These are phyloP conservation scores for Fusarium sp. DNA, from an alignment of 2,329 filamentous ascomycete genomes.

Conservation along the genomic window DNA sequence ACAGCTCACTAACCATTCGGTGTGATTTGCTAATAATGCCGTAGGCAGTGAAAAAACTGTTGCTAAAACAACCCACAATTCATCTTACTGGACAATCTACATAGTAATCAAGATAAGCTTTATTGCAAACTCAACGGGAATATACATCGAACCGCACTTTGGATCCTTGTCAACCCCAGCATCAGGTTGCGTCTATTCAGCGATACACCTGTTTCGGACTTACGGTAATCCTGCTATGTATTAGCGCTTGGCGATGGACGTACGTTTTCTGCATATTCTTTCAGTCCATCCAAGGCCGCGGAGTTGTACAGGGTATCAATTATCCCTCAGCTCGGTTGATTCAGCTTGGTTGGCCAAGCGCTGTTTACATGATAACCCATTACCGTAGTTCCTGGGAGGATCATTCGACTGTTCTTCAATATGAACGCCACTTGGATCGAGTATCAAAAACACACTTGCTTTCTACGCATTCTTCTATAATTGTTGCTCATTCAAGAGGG, in stretches of 20 bases:
- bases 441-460: not conserved
- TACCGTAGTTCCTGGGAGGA: slow-evolving; percentile 10
- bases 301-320: slow-evolving; percentile 4
- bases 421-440: not conserved
- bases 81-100: not conserved
- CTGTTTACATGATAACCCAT: not conserved
- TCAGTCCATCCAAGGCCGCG: not conserved
- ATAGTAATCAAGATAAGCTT: not conserved
- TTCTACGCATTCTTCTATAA: not conserved
- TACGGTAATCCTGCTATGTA: not conserved
- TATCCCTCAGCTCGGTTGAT: slow-evolving; percentile 10
- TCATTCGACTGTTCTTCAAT: slow-evolving; percentile 25
- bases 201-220: slow-evolving; percentile 11
- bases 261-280: slow-evolving; percentile 19
- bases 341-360: slow-evolving; percentile 14
- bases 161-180: not conserved
- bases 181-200: slow-evolving; percentile 12
- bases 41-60: not conserved
- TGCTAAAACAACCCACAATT: not conserved
- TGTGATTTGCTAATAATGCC: slow-evolving; percentile 22
- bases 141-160: slow-evolving; percentile 14
- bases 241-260: not conserved
- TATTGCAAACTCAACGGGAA: not conserved
- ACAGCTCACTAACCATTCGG: slow-evolving; percentile 8
- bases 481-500: not conserved